phyloP scores from a whole-genome alignment of 176 grass and related monocot genomes.

The Secale cereale region DNA sequence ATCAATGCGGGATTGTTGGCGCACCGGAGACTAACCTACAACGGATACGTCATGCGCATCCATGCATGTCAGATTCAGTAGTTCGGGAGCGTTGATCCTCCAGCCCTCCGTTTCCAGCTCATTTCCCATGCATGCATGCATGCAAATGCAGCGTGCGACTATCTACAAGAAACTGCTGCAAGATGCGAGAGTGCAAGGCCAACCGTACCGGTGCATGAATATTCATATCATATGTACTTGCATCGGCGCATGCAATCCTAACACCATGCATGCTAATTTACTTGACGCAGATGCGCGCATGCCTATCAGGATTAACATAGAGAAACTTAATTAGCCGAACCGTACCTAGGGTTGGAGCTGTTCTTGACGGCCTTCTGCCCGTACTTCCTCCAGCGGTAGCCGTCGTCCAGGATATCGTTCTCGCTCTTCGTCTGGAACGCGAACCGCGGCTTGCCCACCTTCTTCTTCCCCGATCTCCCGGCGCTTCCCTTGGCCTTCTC shows the following conservation, averaged over 20 bases:
- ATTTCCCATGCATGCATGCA: not conserved
- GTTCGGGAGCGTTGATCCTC: slow-evolving; percentile 34
- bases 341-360: slow-evolving; percentile 70
- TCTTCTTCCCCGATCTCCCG: slow-evolving; percentile 60
- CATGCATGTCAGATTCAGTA: not conserved
- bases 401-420: slow-evolving; percentile 87
- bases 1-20: not conserved
- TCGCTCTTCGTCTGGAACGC: slow-evolving; percentile 86
- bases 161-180: no score
- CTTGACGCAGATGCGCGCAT: not conserved
- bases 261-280: not conserved
- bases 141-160: not conserved
- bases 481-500: slow-evolving; percentile 23
- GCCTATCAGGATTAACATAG: no score
- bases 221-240: not conserved
- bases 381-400: slow-evolving; percentile 94
- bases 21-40: not conserved
- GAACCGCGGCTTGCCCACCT: slow-evolving; percentile 64
- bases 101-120: no score
- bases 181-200: no score
- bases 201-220: not conserved
- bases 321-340: not conserved
- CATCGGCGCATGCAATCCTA: not conserved
- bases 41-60: not conserved
- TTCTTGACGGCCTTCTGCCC: slow-evolving; percentile 97